A percentile compares a stretch with the other conserved stretches of the same genome.
These are phyloP conservation scores for Hibiscus syriacus DNA, from an alignment of 345 rosid species.

Conservation along the genomic window DNA sequence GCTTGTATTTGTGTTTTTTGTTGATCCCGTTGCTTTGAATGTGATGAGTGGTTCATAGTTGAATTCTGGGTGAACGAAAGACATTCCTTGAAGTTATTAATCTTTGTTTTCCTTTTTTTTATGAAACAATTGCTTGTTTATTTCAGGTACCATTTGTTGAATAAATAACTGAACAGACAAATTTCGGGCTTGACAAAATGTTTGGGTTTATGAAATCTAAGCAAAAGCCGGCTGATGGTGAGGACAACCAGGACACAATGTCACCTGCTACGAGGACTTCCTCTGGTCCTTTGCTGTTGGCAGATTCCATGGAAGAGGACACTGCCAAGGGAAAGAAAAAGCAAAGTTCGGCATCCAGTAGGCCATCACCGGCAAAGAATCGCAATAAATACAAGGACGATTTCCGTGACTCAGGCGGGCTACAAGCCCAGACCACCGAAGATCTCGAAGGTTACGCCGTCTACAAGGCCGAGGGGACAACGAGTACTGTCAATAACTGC, in stretches of 20 bases:
- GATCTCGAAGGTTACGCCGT: constrained; percentile 83
- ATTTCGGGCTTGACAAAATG: constrained; percentile 26
- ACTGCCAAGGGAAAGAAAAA: constrained; percentile 8
- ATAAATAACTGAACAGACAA: not conserved
- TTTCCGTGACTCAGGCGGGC: constrained; percentile 59
- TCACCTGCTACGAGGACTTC: constrained; percentile 39
- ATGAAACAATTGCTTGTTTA: constrained; percentile 1
- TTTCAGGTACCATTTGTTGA: constrained; percentile 1
- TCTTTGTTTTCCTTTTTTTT: not conserved
- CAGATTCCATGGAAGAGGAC: constrained; percentile 25
- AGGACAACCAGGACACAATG: no score
- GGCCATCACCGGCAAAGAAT: constrained; percentile 20
- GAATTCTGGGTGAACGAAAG: no score
- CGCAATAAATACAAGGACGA: constrained; percentile 50
- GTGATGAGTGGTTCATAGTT: no score
- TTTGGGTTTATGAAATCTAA: constrained; percentile 62
- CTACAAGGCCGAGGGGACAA: constrained; percentile 80
- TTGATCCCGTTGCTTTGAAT: not conserved
- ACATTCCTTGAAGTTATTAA: no score
- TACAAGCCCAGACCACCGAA: constrained; percentile 67
- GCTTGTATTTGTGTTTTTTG: not conserved
- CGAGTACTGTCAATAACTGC: constrained; percentile 57
- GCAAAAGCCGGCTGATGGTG: no score
- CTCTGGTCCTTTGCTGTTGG: constrained; percentile 48
- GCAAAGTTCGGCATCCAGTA: constrained; percentile 16